phyloP scores from a whole-genome alignment of 345 rosid genomes.

The Corchorus olitorius region DNA sequence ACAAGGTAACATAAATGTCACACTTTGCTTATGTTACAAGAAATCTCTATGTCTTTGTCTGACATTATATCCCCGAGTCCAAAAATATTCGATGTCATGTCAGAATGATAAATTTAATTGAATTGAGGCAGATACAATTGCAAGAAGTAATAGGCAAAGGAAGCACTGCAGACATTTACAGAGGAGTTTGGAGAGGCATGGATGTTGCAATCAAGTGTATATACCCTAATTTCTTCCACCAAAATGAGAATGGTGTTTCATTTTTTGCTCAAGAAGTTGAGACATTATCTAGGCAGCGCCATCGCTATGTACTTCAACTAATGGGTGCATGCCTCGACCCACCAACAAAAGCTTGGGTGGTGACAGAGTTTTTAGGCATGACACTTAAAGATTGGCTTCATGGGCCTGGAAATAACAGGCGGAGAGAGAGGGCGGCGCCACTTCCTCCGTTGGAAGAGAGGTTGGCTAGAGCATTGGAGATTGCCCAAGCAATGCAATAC shows the following conservation, averaged over 20 bases:
- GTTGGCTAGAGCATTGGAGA: slow-evolving; percentile 48
- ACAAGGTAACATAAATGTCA: slow-evolving; percentile 35
- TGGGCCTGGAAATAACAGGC: slow-evolving; percentile 35
- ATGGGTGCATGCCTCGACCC: slow-evolving; percentile 63
- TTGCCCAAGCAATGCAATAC: slow-evolving; percentile 66
- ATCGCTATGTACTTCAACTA: slow-evolving; percentile 51
- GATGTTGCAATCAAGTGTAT: slow-evolving; percentile 70
- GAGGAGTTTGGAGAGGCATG: slow-evolving; percentile 55
- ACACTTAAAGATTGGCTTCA: slow-evolving; percentile 67
- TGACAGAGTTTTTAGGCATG: slow-evolving; percentile 45
- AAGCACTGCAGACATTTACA: slow-evolving; percentile 55
- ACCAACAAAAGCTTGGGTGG: slow-evolving; percentile 55
- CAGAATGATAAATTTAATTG: no score
- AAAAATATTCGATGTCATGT: background rate
- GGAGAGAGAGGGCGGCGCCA: slow-evolving; percentile 34
- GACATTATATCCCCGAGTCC: no score
- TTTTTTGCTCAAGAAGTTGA: slow-evolving; percentile 58
- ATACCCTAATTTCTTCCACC: slow-evolving; percentile 40
- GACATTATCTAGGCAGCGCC: slow-evolving; percentile 57
- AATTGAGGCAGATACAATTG: slow-evolving; percentile 38
- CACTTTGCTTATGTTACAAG: background rate
- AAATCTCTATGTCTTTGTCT: no score
- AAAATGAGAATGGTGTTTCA: slow-evolving; percentile 34
- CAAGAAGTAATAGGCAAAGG: slow-evolving; percentile 51
- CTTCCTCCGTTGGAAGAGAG: slow-evolving; percentile 50